Percentiles rank a stretch among this genome's conserved stretches.
phyloP scores from a whole-genome alignment of 176 grass and related monocot genomes.

The Phyllostachys edulis region DNA sequence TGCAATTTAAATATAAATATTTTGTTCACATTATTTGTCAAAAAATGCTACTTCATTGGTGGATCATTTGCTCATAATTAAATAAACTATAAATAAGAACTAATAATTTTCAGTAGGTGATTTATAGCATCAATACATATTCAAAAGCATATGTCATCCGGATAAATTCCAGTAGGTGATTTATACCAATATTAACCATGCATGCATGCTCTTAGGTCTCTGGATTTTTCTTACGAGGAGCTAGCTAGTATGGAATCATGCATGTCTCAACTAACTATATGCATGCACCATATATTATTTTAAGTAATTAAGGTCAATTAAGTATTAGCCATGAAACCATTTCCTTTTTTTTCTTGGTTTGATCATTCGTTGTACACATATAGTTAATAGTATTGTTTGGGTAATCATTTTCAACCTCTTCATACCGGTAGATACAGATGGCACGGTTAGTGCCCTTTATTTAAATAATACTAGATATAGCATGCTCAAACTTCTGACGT shows the following conservation, averaged over 20 bases:
- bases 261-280: neutral
- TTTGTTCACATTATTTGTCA: neutral
- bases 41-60: neutral
- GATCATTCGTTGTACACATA: too few species aligned
- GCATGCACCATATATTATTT: neutral
- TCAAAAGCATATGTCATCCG: neutral
- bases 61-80: neutral
- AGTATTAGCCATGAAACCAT: neutral
- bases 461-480: neutral
- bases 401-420: neutral
- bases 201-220: neutral
- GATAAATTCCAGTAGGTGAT: neutral
- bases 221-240: neutral
- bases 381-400: neutral
- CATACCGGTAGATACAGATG: neutral
- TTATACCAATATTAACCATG: neutral
- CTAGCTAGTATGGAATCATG: neutral
- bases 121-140: neutral
- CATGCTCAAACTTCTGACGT: neutral
- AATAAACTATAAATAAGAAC: neutral
- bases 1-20: neutral
- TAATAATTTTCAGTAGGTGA: neutral
- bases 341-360: neutral
- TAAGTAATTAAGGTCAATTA: too few species aligned
- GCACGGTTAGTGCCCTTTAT: neutral